These are phyloP conservation scores for Tricholoma matsutake DNA, from an alignment of 768 basidiomycete species.

Conservation along the genomic window DNA sequence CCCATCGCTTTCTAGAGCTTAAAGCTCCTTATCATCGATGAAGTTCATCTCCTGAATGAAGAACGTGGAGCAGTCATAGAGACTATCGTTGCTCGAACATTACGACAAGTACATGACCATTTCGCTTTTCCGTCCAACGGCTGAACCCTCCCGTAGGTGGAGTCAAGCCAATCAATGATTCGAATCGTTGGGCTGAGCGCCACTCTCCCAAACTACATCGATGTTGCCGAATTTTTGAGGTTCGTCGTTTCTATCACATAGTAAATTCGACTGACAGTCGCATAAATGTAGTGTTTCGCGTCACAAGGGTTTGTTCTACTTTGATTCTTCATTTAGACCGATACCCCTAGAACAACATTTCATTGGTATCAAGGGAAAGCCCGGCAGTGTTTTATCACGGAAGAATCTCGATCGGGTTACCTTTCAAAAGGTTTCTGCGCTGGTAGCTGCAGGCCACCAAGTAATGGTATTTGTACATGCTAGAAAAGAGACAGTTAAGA, in stretches of 20 bases:
- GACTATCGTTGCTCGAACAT: constrained; percentile 93
- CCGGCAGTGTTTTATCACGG: constrained; percentile 65
- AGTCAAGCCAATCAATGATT: constrained; percentile 93
- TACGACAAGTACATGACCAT: constrained; percentile 66
- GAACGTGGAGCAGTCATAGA: constrained; percentile 98
- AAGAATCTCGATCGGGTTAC: constrained; percentile 87
- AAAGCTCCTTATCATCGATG: constrained; percentile 94
- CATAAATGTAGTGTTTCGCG: constrained; percentile 68
- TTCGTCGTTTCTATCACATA: constrained; percentile 27
- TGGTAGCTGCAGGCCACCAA: constrained; percentile 91
- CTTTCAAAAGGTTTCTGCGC: constrained; percentile 85
- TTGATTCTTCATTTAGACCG: constrained; percentile 95
- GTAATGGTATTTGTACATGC: constrained; percentile 99
- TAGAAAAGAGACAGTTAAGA: constrained; percentile 95
- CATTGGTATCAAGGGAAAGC: constrained; percentile 88
- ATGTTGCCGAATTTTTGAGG: constrained; percentile 94
- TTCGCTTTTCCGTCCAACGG: not conserved
- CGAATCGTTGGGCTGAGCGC: constrained; percentile 95
- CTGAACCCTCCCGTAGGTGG: constrained; percentile 55
- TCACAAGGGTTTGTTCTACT: constrained; percentile 89
- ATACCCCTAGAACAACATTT: constrained; percentile 98
- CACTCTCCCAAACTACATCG: constrained; percentile 94
- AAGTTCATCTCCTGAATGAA: constrained; percentile 95
- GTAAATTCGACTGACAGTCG: not conserved
- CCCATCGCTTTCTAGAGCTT: constrained; percentile 56